phyloP scores from a whole-genome alignment of 1,139 yeast genomes.

The Dujonia santamariae region DNA sequence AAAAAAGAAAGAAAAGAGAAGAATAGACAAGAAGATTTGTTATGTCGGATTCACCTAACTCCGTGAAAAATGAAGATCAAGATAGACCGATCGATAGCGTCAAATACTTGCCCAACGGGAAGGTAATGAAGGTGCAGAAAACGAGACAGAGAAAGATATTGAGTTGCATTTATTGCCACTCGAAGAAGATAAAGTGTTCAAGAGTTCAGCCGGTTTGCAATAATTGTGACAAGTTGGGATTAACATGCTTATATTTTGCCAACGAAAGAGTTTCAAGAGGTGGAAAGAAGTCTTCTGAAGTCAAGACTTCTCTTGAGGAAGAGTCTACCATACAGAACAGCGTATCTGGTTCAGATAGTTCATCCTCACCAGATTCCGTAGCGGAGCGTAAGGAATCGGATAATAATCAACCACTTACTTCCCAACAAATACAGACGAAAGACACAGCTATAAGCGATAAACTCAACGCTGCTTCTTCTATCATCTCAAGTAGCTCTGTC shows the following conservation, averaged over 20 bases:
- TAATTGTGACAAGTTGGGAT: conserved; percentile 44
- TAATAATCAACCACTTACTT: background rate
- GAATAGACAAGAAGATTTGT: no score
- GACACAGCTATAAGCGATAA: background rate
- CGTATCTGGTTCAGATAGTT: background rate
- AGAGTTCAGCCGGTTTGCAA: conserved; percentile 47
- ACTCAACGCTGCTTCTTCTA: conserved; percentile 1
- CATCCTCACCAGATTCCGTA: no score
- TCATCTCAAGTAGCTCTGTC: background rate
- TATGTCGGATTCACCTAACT: no score
- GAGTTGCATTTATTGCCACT: conserved; percentile 60
- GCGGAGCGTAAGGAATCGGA: background rate
- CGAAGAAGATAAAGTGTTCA: conserved; percentile 58
- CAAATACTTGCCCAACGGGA: conserved; percentile 38
- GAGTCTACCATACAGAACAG: background rate
- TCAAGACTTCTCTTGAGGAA: no score
- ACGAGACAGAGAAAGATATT: conserved; percentile 56
- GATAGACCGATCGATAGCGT: no score
- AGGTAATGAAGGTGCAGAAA: conserved; percentile 54
- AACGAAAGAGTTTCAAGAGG: conserved; percentile 55
- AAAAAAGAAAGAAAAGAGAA: no score
- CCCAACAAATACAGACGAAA: background rate
- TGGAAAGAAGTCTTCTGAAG: conserved; percentile 24
- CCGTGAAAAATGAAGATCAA: no score
- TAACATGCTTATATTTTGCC: conserved; percentile 52